Percentiles rank a stretch among this genome's conserved stretches.
These are phyloP conservation scores for Botryotinia narcissicola DNA, from an alignment of 2,329 filamentous ascomycete species.

Conservation along the genomic window DNA sequence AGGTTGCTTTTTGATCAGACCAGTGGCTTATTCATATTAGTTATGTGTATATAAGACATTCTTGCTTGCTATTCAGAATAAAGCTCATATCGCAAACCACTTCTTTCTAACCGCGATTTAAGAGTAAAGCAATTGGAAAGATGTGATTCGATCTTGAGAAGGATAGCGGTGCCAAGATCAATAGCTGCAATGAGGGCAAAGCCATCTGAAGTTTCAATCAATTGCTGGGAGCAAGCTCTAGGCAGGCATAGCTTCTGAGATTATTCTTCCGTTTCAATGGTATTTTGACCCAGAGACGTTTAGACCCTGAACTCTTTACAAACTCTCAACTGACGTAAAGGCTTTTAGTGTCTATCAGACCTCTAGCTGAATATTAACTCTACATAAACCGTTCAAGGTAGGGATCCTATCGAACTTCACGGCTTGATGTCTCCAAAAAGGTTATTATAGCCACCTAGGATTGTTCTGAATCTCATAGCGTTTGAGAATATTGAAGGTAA, in stretches of 20 bases:
- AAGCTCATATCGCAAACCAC: neutral
- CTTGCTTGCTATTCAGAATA: neutral
- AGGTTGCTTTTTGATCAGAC: too few species aligned
- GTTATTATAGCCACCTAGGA: neutral
- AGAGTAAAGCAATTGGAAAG: neutral
- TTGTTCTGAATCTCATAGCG: neutral
- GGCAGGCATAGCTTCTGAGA: neutral
- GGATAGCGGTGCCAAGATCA: neutral
- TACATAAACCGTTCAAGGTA: neutral
- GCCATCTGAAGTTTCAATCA: neutral
- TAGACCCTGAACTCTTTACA: neutral
- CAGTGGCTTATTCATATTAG: neutral
- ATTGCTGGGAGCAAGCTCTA: neutral
- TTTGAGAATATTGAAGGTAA: neutral
- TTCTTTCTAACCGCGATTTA: neutral
- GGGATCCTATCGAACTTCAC: neutral
- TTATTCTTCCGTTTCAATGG: neutral
- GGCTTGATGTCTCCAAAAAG: neutral
- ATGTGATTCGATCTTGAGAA: neutral
- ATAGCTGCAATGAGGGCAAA: neutral
- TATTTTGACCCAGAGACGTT: neutral
- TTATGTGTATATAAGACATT: neutral
- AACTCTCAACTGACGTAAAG: neutral
- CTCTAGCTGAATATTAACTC: neutral
- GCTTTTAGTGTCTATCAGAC: neutral